These are phyloP conservation scores for Colletotrichum falcatum DNA, from an alignment of 2,329 filamentous ascomycete species.

Conservation along the genomic window DNA sequence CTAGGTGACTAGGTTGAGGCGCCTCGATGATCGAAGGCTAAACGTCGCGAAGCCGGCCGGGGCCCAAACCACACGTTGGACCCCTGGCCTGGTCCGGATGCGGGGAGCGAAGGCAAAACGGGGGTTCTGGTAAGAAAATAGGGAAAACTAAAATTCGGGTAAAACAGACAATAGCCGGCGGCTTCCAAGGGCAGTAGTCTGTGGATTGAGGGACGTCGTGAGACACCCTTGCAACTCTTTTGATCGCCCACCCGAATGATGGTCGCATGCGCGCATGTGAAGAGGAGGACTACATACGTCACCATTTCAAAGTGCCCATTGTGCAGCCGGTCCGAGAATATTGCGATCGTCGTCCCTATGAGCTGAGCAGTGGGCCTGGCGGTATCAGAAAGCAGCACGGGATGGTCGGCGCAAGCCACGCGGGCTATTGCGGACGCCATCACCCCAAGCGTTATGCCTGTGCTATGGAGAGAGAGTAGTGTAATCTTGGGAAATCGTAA, in stretches of 20 bases:
- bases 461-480: not conserved
- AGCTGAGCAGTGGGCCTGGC: slow-evolving; percentile 13
- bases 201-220: not conserved
- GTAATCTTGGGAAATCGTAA: slow-evolving; percentile 24
- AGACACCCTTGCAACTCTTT: not conserved
- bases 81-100: not conserved
- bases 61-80: not conserved
- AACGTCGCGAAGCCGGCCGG: slow-evolving; percentile 2
- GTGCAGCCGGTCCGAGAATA: slow-evolving; percentile 10
- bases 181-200: not conserved
- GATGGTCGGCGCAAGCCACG: slow-evolving; percentile 1
- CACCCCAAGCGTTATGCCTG: not conserved
- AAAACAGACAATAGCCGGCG: not conserved
- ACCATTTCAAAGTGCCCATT: slow-evolving; percentile 26
- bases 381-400: not conserved
- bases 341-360: slow-evolving; percentile 29
- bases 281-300: slow-evolving; percentile 31
- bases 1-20: too few species aligned
- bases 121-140: not conserved
- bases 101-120: slow-evolving; percentile 6
- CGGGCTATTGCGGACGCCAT: not conserved
- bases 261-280: slow-evolving; percentile 34
- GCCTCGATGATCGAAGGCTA: not conserved
- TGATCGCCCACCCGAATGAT: slow-evolving; percentile 19
- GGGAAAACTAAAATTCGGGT: not conserved